A percentile compares a stretch with the other conserved stretches of the same genome.
These are phyloP conservation scores for Firmiana major DNA, from an alignment of 345 rosid genomes.

Conservation along the genomic window DNA sequence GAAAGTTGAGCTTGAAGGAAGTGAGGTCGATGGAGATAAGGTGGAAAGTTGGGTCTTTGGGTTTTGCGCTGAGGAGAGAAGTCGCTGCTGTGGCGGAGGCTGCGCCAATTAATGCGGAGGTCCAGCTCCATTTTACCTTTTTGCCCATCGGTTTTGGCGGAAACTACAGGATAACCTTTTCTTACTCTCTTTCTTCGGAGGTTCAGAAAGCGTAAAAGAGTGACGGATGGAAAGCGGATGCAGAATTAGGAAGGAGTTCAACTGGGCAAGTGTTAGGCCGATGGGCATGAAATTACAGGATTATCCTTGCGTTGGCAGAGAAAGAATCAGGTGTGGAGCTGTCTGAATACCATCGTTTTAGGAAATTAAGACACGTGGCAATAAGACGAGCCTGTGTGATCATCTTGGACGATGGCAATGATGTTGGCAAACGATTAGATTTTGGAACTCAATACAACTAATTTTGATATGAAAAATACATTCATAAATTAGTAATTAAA, in stretches of 20 bases:
- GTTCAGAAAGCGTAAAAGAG: background rate
- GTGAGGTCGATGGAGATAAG: conserved; percentile 70
- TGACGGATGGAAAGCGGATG: background rate
- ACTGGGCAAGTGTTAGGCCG: background rate
- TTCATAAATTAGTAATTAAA: too few relatives aligned
- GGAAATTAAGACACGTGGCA: background rate
- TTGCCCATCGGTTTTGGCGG: conserved; percentile 29
- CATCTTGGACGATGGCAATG: background rate
- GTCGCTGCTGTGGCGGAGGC: conserved; percentile 51
- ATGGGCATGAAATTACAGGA: background rate
- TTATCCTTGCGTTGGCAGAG: background rate
- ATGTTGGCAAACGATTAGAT: too few relatives aligned
- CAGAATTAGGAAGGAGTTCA: background rate
- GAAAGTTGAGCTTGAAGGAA: conserved; percentile 69
- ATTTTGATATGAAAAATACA: too few relatives aligned
- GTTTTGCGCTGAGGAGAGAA: conserved; percentile 47
- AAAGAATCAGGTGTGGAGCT: background rate
- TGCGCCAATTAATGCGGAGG: conserved; percentile 66
- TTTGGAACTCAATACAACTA: too few relatives aligned
- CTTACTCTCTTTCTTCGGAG: background rate
- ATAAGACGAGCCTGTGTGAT: background rate
- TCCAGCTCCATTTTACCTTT: conserved; percentile 74
- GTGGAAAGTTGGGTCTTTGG: conserved; percentile 88
- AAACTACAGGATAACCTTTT: background rate
- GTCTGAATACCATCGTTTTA: background rate